phyloP scores from a whole-genome alignment of 1,284 basidiomycete genomes.

The Ganoderma sinense region DNA sequence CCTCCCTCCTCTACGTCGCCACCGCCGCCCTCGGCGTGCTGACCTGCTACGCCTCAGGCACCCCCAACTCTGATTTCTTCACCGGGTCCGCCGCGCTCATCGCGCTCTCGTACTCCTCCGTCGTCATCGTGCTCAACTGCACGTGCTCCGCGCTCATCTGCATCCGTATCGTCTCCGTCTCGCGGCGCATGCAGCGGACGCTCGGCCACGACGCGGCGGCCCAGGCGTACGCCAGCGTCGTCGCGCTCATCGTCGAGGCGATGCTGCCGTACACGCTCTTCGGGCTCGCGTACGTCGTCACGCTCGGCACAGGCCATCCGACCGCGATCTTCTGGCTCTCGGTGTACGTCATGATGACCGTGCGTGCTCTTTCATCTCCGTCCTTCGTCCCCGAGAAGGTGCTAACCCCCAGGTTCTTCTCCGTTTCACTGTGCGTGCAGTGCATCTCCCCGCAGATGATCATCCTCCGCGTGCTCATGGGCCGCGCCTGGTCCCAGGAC shows the following conservation, averaged over 20 bases:
- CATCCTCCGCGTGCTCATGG: conserved; percentile 18
- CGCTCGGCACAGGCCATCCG: conserved; percentile 21
- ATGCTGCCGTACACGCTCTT: conserved; percentile 22
- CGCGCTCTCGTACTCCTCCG: conserved; percentile 19
- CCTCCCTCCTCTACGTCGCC: conserved; percentile 18
- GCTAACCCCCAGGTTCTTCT: neutral
- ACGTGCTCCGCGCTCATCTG: conserved; percentile 21
- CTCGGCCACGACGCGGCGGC: conserved; percentile 10
- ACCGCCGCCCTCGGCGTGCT: conserved; percentile 22
- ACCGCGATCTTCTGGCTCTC: conserved; percentile 21
- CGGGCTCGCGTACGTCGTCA: conserved; percentile 23
- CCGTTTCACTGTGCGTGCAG: neutral
- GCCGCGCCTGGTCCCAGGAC: conserved; percentile 5
- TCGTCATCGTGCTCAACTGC: conserved; percentile 22
- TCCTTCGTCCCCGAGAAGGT: neutral
- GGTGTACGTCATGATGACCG: conserved; percentile 30
- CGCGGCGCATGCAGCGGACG: conserved; percentile 12
- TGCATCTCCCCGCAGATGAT: conserved; percentile 24
- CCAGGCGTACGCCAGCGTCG: conserved; percentile 21
- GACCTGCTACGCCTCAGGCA: conserved; percentile 17
- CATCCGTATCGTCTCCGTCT: conserved; percentile 19
- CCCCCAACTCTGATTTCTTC: neutral
- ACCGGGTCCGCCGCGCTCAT: neutral
- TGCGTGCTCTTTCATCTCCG: conserved; percentile 9
- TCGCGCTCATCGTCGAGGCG: conserved; percentile 22